Conservation (phyloP, 1,284 basidiomycete species). For the Pterula multifida region DNA sequence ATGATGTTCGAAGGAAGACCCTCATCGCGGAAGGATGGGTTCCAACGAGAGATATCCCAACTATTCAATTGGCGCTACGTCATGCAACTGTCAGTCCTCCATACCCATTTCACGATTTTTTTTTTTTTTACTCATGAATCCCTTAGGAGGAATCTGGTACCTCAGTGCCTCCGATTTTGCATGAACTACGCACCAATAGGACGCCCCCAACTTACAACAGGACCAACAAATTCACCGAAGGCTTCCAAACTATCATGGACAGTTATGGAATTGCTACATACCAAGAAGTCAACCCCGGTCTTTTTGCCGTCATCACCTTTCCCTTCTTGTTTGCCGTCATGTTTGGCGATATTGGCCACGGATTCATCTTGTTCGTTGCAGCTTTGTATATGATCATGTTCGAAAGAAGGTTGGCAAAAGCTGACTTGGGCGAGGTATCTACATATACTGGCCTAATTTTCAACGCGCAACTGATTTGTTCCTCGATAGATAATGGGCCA, state of each 20-base stretch:
- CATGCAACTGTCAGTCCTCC: slow-evolving; percentile 68
- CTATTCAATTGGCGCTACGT: slow-evolving; percentile 81
- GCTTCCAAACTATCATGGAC: slow-evolving; percentile 97
- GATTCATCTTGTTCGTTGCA: slow-evolving; percentile 69
- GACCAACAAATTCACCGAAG: slow-evolving; percentile 95
- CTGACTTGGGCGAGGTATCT: slow-evolving; percentile 68
- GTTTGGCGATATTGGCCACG: slow-evolving; percentile 99
- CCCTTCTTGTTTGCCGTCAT: slow-evolving; percentile 99
- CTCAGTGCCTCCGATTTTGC: slow-evolving; percentile 83
- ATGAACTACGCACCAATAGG: slow-evolving; percentile 84
- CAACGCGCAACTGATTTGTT: background rate
- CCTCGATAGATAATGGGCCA: slow-evolving; percentile 62
- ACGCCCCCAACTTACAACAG: slow-evolving; percentile 93
- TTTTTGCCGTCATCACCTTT: slow-evolving; percentile 92
- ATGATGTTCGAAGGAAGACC: slow-evolving; percentile 89
- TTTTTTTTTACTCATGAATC: slow-evolving; percentile 4
- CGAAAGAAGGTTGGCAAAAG: slow-evolving; percentile 73
- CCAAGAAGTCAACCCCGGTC: slow-evolving; percentile 95
- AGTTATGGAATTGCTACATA: slow-evolving; percentile 93
- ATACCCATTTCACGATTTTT: slow-evolving; percentile 2
- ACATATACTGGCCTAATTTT: background rate
- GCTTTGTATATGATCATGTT: slow-evolving; percentile 79
- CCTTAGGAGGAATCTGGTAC: slow-evolving; percentile 86
- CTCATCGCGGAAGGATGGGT: slow-evolving; percentile 98
- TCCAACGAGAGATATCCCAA: slow-evolving; percentile 81